Evolutionary conservation across 768 basidiomycete genomes (phyloP), one percentile per base, ranked within the genome.

Genomic region (Kwoniella bestiolae): DNA sequence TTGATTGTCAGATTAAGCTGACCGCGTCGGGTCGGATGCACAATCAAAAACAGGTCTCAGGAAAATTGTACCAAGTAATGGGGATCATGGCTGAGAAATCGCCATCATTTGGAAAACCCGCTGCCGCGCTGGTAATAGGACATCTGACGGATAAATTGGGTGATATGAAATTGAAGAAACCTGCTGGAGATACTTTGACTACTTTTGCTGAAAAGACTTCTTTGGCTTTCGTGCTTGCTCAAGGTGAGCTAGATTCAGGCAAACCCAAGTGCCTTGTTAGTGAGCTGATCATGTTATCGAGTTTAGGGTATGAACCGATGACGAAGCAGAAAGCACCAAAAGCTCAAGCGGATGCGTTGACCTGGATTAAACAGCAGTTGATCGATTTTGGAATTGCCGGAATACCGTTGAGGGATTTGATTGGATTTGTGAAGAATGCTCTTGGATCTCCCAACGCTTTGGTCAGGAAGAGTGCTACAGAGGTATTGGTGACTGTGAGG

Each of bases 291-390:
- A 35, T 29, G 26, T 45, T 16, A 21, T 7, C 21, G 9, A 5
- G 5, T 28, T 1, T 67, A 96, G 96, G 88, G 0, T 99, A 96
- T 77, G 96, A 97, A 25, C 90, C 95, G 0, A 83, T 99, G 74
- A 86, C 87, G 29, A 96, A 94, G 81, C 93, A 94, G 79, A 99
- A 99, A 79, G 95, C 96, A 3, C 95, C 96, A 0, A 99, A 98
- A 82, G 92, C 93, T 46, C 85, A 97, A 34, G 92, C 94, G 0
- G 96, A 99, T 78, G 89, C 94, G 2, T 81, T 94, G 51, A 82
- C 84, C 26, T 98, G 95, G 94, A 86, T 96, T 63, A 92, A 93
- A 64, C 86, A 87, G 34, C 89, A 90, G 7, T 82, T 99, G 32
- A 84, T 84, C 18, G 96, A 98, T 62, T 99, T 99, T 78, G 96